Base-by-base conservation (phyloP, 192 early-diverging fungal genomes). In the Coemansia sp. region DNA sequence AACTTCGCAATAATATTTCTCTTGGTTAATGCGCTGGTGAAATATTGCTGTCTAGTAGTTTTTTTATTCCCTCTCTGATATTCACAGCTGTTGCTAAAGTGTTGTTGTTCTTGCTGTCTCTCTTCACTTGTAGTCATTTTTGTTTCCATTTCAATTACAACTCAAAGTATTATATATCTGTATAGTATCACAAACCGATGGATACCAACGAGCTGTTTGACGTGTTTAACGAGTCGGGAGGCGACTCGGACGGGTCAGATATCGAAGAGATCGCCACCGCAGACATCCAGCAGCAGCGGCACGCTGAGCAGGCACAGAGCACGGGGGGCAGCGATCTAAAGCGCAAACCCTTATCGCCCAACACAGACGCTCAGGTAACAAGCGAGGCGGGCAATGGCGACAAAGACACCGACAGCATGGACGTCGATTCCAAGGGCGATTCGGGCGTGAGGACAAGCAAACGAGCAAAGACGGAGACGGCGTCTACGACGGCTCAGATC, bases 201-300 rank as follows among this genome's bases (percentile, higher is more conserved):
- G 72, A 75, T 32, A 59, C 64, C 0, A 58, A 46, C 29, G 60
- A 32, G 37, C 50, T 75, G 36, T 75, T 75, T 55, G 58, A 75
- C 24, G 72, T 64, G 56, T 75, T 75, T 46, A 75, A 75, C 38
- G 72, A 64, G 39, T 39, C 52, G 0, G 62, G 60, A 26, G 36
- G 25, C 37, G 59, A 54, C 26, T 55, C 52, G 3, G 39, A 43
- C 20, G 61, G 39, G 9, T 69, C 67, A 10, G 67, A 56, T 23
- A 18, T 66, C 49, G 28, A 32, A 17, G 56, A 58, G 25, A 28
- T 3, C 32, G 30, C 40, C 32, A 25, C 1, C 23, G 18, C 39
- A 23, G 15, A 22, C 42, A 20, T 7, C 41, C 20, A 32, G 43
- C 24, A 20, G 37, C 17, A 9, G 30, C 30, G 19, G 24, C 23